Evolutionary conservation across 192 early-diverging fungal species (phyloP), one percentile per base, ranked within the genome.

Genomic region (Chytriomyces sp.): DNA sequence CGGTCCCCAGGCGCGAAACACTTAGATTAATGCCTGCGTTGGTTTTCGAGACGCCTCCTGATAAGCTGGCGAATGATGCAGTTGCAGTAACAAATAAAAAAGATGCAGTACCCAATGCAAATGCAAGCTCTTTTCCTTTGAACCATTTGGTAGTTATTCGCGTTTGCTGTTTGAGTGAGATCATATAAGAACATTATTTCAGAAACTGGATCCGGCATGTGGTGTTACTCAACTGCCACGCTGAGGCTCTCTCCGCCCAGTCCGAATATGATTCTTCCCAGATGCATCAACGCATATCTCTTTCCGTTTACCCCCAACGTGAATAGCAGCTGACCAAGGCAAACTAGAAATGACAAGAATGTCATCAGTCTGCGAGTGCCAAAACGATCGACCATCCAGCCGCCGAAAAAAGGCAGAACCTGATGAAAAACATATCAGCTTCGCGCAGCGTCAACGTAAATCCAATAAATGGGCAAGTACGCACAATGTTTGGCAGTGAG

Each of bases 401-500:
- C 90, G 7, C 89, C 86, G 11, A 89, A 26, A 69, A 87, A 85
- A 9, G 90, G 90, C 2, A 90, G 82, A 67, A 90, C 59, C 73
- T 75, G 18, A 16, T 28, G 35, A 20, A 16, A 28, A 16, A 23
- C 16, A 35, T 1, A 4, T 35, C 35, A 35, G 35, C 35, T 35
- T 35, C 35, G 57, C 57, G 23, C 18, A 60, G 18, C 1, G 43
- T 65, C 64, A 43, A 20, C 26, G 26, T 16, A 20, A 35, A 35
- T 35, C 35, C 35, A 2, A 35, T 24, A 61, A 63, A 47, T 23
- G 20, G 62, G 61, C 23, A 53, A 35, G 24, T 9, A 67, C 73
- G n/a, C 45, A 77, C 70, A 50, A 88, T 86, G 78, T 91, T 91
- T 13, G 90, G 90, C 13, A 89, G 75, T n/a, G 87, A 86, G 79